Base-by-base conservation (phyloP, 495 filamentous ascomycete genomes). In the Penicillium antarcticum region DNA sequence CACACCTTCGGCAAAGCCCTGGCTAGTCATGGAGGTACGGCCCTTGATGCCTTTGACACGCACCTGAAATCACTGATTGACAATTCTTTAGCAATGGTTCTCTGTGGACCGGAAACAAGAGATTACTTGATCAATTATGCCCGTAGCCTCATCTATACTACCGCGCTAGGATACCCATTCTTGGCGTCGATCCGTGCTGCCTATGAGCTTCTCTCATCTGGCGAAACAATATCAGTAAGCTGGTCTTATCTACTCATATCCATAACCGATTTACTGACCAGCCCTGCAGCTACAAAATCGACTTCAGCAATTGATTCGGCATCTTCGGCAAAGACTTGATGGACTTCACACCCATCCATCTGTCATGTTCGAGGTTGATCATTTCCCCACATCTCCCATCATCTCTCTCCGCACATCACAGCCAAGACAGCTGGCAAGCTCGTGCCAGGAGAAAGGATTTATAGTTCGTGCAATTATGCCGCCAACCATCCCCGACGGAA, bases 1-100 rank as follows among this genome's bases (percentile, higher is more conserved):
- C 79, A 90, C 63, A 89, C 86, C 1, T 91, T 89, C 72, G 87
- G 88, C 4, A 94, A 92, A 60, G 84, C 86, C 2, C 63, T 92
- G 52, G 84, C 80, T 13, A 85, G 84, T 53, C 78, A 84, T 40
- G 88, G 88, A 65, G 88, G 86, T 89, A 71, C 53, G 75, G 6
- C 26, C 69, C 26, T 23, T 51, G n/a, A 21, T 19, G n/a, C 6
- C 5, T 8, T 17, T 26, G 23, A n/a, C 5, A 7, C 9, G 5
- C 10, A 2, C 23, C 8, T 23, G 16, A 14, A 12, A 21, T 26
- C 16, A 7, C 4, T n/a, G 3, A 47, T 34, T 46, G 17, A 46
- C 24, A 1, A 4, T 13, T 11, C 33, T 23, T 12, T 17, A 73
- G 70, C 68, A 52, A 51, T 73, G 66, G 59, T 87, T 5, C 67